Base-by-base conservation (phyloP, 371 early-diverging fungal genomes). In the Batkoa obscura region DNA sequence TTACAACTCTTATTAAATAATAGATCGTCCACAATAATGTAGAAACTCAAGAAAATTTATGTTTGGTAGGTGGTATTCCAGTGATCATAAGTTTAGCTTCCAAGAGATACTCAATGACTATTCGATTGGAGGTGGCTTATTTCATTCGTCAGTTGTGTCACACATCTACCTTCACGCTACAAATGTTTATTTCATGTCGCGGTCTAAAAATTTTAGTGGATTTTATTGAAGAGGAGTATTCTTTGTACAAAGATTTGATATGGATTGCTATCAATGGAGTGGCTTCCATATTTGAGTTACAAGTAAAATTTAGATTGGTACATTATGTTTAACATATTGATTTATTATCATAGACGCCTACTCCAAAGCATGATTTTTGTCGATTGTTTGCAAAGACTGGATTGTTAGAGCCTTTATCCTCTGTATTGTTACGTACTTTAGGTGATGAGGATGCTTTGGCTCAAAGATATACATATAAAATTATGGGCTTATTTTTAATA, bases 311-410 rank as follows among this genome's bases (percentile, higher is more conserved):
- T 39, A 49, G 38, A 45, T 17, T 30, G 31, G n/a, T 2, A 17
- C 5, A n/a, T n/a, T 9, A 12, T 13, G 6, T n/a, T 4, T 23
- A 54, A 12, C 15, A 59, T 10, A 59, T 38, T 15, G 41, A 41
- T 56, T 32, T 35, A 1, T 55, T n/a, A 41, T 42, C 17, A 30
- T 46, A 69, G 66, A 66, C 69, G 13, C 50, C 72, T 50, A 73
- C 73, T 0, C 74, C 79, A 2, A 70, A 72, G 50, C 74, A 74
- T 53, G 74, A 76, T 50, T 72, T 76, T 48, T 79, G 74, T 59
- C 66, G 67, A 10, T 45, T 76, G 51, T 64, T 76, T 36, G 70
- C 71, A 10, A 74, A 72, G 43, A 65, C 66, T 55, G 73, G 72
- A 0, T 47, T 78, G 1, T 50, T 78, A 31, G 69, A 64, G 17